These are phyloP conservation scores for Marsdenia floribunda DNA, from an alignment of 257 asterid species.

Conservation along the genomic window DNA sequence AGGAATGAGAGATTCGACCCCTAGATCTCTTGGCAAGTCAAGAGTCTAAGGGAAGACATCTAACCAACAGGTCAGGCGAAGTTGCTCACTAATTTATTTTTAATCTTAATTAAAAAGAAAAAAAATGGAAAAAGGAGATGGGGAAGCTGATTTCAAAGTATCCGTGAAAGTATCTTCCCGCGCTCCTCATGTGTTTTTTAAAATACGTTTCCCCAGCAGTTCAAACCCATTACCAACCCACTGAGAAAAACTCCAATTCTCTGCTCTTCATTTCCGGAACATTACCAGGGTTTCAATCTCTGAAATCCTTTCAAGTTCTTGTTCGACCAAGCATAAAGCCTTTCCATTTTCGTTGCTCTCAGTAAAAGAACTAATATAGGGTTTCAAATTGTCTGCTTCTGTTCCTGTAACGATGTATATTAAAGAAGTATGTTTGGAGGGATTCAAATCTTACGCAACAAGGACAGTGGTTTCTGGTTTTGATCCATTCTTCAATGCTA, in stretches of 20 bases:
- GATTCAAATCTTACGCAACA: constrained; percentile 94
- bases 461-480: constrained; percentile 89
- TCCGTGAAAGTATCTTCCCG: constrained; percentile 12
- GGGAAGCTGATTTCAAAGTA: neutral
- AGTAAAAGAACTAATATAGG: neutral
- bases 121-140: too few relatives aligned
- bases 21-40: too few relatives aligned
- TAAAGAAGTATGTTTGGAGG: constrained; percentile 88
- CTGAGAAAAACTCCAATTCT: neutral
- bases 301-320: neutral
- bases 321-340: neutral
- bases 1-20: too few relatives aligned
- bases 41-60: too few relatives aligned
- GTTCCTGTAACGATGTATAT: constrained; percentile 43
- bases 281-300: constrained; percentile 3
- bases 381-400: neutral
- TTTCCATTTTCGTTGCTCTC: neutral
- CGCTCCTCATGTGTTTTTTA: neutral
- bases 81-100: too few relatives aligned
- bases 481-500: constrained; percentile 92
- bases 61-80: too few relatives aligned
- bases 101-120: too few relatives aligned
- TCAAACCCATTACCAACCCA: neutral
- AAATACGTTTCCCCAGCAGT: too few relatives aligned
- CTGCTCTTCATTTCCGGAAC: neutral